These are phyloP conservation scores for Kwoniella dendrophila DNA, from an alignment of 768 basidiomycete species.

Conservation along the genomic window DNA sequence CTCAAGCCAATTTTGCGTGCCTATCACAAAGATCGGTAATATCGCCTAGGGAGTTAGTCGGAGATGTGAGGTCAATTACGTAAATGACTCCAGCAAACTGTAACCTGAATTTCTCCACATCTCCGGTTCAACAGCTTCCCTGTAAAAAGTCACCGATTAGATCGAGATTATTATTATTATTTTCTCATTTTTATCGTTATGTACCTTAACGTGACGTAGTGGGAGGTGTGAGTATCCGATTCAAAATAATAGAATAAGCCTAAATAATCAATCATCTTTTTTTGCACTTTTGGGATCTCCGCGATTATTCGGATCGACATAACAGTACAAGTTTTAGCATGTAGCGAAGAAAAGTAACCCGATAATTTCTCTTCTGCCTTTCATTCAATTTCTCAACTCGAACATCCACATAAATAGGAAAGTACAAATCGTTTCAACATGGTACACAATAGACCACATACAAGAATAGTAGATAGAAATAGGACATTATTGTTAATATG, in stretches of 20 bases:
- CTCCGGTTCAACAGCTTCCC: neutral
- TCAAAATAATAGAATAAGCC: too few relatives aligned
- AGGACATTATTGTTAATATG: slow-evolving; percentile 70
- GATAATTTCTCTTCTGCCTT: neutral
- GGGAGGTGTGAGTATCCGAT: too few relatives aligned
- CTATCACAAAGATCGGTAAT: neutral
- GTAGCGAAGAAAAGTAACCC: too few relatives aligned
- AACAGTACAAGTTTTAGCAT: too few relatives aligned
- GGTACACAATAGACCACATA: neutral
- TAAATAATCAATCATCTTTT: too few relatives aligned
- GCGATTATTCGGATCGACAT: too few relatives aligned
- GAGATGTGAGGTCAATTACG: too few relatives aligned
- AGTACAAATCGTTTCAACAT: neutral
- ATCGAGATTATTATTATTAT: neutral
- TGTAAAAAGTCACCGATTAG: too few relatives aligned
- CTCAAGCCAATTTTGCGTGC: neutral
- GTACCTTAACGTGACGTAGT: too few relatives aligned
- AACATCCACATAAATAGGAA: neutral
- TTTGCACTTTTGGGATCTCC: too few relatives aligned
- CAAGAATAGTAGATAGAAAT: slow-evolving; percentile 13
- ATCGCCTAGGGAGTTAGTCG: too few relatives aligned
- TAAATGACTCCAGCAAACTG: neutral
- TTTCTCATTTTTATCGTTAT: too few relatives aligned
- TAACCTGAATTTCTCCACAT: neutral
- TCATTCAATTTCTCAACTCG: neutral